Evolutionary conservation across 768 basidiomycete species (phyloP).

Genomic region (Lentinula sp.): DNA sequence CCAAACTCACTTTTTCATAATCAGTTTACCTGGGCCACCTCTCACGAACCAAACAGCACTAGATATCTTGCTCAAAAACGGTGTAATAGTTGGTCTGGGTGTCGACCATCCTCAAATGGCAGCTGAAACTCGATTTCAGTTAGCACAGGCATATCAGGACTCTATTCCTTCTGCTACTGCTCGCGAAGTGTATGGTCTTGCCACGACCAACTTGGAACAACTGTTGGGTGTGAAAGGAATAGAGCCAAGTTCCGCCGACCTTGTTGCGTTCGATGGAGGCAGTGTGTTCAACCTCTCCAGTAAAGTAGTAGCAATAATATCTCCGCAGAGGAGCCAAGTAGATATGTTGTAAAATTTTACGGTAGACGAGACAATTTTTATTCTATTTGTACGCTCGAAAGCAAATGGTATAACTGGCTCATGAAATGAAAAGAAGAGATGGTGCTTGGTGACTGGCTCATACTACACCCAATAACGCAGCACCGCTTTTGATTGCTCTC

Average conservation of each 20-base stretch:
- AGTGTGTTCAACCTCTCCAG: conserved; percentile 49
- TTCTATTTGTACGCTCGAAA: conserved; percentile 5
- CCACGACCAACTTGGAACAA: conserved; percentile 1
- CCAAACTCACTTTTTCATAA: neutral
- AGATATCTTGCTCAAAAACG: conserved; percentile 54
- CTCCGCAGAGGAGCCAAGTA: conserved; percentile 40
- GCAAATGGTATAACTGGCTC: neutral
- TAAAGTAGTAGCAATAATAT: conserved; percentile 52
- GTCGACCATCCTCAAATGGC: conserved; percentile 50
- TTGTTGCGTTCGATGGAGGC: conserved; percentile 58
- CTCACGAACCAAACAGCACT: conserved; percentile 59
- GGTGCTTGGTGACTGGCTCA: conserved; percentile 14
- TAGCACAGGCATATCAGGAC: neutral
- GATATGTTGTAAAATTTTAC: conserved; percentile 31
- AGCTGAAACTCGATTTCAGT: neutral
- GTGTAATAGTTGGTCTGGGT: conserved; percentile 80
- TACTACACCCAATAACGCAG: conserved; percentile 65
- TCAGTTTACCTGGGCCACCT: conserved; percentile 69
- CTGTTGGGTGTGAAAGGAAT: conserved; percentile 18
- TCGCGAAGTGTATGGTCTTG: conserved; percentile 36
- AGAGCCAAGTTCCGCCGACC: conserved; percentile 40
- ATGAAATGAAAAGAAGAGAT: too few species aligned
- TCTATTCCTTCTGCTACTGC: conserved; percentile 25
- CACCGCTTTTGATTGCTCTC: conserved; percentile 58
- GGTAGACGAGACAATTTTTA: conserved; percentile 16